Conservation (phyloP, 768 basidiomycete species). For the Lentinula edodes region DNA sequence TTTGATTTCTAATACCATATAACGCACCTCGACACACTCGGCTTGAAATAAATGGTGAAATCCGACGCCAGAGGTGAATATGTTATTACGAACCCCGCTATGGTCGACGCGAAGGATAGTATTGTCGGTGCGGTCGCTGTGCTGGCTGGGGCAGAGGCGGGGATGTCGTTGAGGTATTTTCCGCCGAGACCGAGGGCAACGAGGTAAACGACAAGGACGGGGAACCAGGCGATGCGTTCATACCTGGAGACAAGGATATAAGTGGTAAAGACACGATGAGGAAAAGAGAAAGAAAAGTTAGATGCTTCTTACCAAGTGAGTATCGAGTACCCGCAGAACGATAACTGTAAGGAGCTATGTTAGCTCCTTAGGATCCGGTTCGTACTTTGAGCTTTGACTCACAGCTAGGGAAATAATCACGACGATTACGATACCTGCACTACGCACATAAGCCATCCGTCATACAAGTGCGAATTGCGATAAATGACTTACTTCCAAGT, state of each 20-base stretch:
- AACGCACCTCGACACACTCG: constrained; percentile 50
- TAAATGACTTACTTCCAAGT: constrained; percentile 34
- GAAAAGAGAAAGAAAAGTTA: neutral
- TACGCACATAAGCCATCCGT: constrained; percentile 16
- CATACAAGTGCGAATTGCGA: neutral
- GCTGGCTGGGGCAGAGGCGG: constrained; percentile 47
- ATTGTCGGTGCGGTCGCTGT: constrained; percentile 44
- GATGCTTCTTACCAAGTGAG: constrained; percentile 32
- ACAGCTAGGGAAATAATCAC: constrained; percentile 61
- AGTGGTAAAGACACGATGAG: neutral
- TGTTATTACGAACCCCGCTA: constrained; percentile 71
- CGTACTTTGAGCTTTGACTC: constrained; percentile 14
- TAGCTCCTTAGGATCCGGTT: too few species aligned
- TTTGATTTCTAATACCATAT: too few species aligned
- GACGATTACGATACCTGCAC: constrained; percentile 81
- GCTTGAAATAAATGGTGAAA: constrained; percentile 66
- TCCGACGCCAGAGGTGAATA: constrained; percentile 62
- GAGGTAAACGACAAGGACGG: constrained; percentile 67
- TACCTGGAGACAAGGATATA: constrained; percentile 35
- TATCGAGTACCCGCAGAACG: constrained; percentile 51
- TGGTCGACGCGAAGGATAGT: constrained; percentile 60
- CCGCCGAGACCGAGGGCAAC: constrained; percentile 71
- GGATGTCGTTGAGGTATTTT: constrained; percentile 51
- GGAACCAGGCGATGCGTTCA: constrained; percentile 73
- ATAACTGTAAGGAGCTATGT: constrained; percentile 28